Evolutionary conservation across 1,284 basidiomycete genomes (phyloP).

Genomic region (Mrakiaceae sp.): DNA sequence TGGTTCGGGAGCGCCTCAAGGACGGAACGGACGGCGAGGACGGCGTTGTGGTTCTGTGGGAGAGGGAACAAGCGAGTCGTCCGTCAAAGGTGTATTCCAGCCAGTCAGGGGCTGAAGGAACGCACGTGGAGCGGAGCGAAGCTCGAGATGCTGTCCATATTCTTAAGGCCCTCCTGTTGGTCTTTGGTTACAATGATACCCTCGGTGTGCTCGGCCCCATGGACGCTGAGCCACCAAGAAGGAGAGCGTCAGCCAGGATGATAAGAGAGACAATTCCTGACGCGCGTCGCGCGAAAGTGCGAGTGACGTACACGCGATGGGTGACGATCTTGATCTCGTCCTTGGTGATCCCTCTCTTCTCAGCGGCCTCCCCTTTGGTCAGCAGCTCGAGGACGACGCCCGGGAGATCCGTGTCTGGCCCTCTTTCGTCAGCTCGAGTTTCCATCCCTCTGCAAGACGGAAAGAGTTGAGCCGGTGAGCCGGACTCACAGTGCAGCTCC

Average conservation of each 20-base stretch:
- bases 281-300: background rate
- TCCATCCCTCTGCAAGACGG: background rate
- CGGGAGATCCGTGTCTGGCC: constrained; percentile 26
- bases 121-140: constrained; percentile 63
- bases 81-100: background rate
- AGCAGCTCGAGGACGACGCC: constrained; percentile 30
- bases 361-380: constrained; percentile 17
- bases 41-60: constrained; percentile 40
- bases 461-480: background rate
- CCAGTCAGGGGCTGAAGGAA: background rate
- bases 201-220: constrained; percentile 61
- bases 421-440: background rate
- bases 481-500: constrained; percentile 29
- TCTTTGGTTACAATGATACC: constrained; percentile 52
- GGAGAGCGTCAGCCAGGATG: background rate
- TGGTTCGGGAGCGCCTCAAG: constrained; percentile 49
- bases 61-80: background rate
- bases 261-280: background rate
- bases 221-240: constrained; percentile 49
- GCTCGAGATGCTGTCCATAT: constrained; percentile 62
- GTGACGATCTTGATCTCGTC: constrained; percentile 33
- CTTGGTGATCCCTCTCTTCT: constrained; percentile 28
- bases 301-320: constrained; percentile 32
- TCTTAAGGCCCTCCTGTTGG: constrained; percentile 45
- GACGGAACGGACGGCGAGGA: constrained; percentile 42